Conservation (phyloP, 1,284 basidiomycete genomes). For the Stereum hirsutum region DNA sequence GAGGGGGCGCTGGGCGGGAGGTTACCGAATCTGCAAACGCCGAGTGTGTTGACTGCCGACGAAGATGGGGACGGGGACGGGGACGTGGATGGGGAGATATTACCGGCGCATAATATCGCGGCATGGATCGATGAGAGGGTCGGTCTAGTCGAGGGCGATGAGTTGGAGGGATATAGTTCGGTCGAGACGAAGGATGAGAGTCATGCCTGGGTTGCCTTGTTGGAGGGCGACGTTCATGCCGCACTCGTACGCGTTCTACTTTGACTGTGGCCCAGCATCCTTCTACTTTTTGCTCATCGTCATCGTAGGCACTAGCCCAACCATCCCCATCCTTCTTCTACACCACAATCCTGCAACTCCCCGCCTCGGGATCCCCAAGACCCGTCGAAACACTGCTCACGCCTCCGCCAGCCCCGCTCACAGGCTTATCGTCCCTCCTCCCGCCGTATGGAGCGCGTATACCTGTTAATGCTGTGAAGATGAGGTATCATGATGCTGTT, state of each 20-base stretch:
- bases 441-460: constrained; percentile 51
- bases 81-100: constrained; percentile 39
- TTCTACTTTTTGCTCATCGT: constrained; percentile 2
- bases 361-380: constrained; percentile 20
- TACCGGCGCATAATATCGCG: constrained; percentile 58
- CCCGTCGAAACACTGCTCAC: constrained; percentile 34
- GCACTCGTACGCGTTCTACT: constrained; percentile 43
- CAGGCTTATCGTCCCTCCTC: constrained; percentile 53
- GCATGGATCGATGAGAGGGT: constrained; percentile 55
- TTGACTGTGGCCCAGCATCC: constrained; percentile 1
- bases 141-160: constrained; percentile 24
- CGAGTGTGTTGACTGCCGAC: constrained; percentile 15
- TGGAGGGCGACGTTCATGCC: constrained; percentile 67
- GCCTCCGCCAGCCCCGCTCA: constrained; percentile 60
- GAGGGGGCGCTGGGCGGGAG: constrained; percentile 59
- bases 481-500: constrained; percentile 64
- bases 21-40: constrained; percentile 56
- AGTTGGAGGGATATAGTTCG: constrained; percentile 59
- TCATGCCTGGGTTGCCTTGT: constrained; percentile 66
- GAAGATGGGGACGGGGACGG: no score
- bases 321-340: constrained; percentile 30
- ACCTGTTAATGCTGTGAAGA: constrained; percentile 35
- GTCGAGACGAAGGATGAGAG: constrained; percentile 57
- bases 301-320: constrained; percentile 37
- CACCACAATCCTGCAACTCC: constrained; percentile 21